A percentile compares a stretch with the other conserved stretches of the same genome.
phyloP scores from a whole-genome alignment of 305 asterid species.

The Striga hermonthica region DNA sequence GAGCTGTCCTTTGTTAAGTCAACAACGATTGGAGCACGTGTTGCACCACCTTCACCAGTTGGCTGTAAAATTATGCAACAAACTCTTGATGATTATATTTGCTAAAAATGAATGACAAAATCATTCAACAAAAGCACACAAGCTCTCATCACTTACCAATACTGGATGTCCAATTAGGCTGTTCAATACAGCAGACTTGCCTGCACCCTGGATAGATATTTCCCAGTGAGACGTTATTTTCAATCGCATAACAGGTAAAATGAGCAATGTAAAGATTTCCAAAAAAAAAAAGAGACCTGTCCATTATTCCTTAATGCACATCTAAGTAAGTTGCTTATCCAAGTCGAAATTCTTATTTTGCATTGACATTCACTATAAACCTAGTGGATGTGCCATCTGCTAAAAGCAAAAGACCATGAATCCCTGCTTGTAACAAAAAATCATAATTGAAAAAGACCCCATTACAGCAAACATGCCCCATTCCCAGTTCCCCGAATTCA shows the following conservation, averaged over 20 bases:
- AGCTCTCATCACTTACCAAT: conserved; percentile 54
- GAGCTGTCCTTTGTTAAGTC: conserved; percentile 86
- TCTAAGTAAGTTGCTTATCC: conserved; percentile 10
- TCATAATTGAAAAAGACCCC: conserved; percentile 2
- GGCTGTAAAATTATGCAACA: conserved; percentile 52
- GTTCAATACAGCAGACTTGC: conserved; percentile 93
- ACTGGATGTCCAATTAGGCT: conserved; percentile 96
- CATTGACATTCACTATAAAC: conserved; percentile 8
- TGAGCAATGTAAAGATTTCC: no score
- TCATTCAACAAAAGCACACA: neutral
- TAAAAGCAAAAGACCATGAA: conserved; percentile 18
- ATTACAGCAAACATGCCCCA: neutral
- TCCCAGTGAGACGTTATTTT: conserved; percentile 27
- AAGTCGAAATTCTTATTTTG: conserved; percentile 11
- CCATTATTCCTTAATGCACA: conserved; percentile 6
- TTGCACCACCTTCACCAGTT: conserved; percentile 99
- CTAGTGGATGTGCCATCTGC: conserved; percentile 21
- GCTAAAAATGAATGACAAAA: conserved; percentile 11
- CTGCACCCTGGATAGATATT: conserved; percentile 76
- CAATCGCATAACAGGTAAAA: neutral
- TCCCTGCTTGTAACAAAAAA: conserved; percentile 7
- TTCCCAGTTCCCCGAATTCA: conserved; percentile 16
- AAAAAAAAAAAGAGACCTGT: neutral
- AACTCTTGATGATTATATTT: neutral
- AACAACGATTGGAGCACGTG: conserved; percentile 96